phyloP scores from a whole-genome alignment of 140 eudicot species.

The Ambrosia hybrid region DNA sequence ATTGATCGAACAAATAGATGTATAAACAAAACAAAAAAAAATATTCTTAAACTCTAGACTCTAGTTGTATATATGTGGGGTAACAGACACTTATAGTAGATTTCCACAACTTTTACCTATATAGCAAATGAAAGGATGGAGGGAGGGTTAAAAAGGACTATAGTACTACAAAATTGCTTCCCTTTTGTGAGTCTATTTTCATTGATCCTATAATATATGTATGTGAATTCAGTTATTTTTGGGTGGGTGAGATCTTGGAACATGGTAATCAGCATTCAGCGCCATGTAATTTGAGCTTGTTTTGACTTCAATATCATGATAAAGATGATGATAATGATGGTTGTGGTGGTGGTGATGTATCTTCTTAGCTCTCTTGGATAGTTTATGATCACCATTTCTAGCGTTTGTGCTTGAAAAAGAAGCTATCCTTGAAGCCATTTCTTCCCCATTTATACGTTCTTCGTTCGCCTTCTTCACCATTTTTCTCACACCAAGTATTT shows the following conservation, averaged over 20 bases:
- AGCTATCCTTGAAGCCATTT: slow-evolving; percentile 19
- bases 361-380: slow-evolving; percentile 25
- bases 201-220: not conserved
- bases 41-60: not conserved
- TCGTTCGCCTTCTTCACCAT: slow-evolving; percentile 19
- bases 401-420: slow-evolving; percentile 31
- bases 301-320: slow-evolving; percentile 24
- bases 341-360: not conserved
- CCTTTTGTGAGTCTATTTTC: not conserved
- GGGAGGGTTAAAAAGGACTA: not conserved
- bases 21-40: not conserved
- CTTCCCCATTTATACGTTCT: slow-evolving; percentile 11
- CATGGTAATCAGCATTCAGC: slow-evolving; percentile 57
- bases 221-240: slow-evolving; percentile 41
- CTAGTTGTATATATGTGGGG: not conserved
- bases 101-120: not conserved
- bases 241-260: slow-evolving; percentile 61
- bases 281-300: slow-evolving; percentile 35
- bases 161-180: slow-evolving; percentile 32
- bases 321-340: not conserved
- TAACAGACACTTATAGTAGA: not conserved
- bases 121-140: not conserved
- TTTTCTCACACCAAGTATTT: slow-evolving; percentile 37
- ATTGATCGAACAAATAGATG: not conserved
- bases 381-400: slow-evolving; percentile 23